These are phyloP conservation scores for Cucurbita ficifolia DNA, from an alignment of 306 rosid species.

Conservation along the genomic window DNA sequence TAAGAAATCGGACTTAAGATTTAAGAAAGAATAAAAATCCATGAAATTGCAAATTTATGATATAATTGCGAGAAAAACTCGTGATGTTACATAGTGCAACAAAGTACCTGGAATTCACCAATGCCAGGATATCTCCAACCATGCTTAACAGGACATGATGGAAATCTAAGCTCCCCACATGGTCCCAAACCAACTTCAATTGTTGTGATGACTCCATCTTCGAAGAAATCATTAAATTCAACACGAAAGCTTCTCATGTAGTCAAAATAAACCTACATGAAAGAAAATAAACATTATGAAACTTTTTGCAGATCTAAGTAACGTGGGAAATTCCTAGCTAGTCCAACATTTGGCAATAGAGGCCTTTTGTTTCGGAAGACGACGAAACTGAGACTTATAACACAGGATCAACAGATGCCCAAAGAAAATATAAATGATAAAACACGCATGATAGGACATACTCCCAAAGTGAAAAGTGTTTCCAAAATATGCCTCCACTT, in stretches of 20 bases:
- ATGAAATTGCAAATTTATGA: not conserved
- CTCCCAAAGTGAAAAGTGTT: not conserved
- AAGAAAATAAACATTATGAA: not conserved
- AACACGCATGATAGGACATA: not conserved
- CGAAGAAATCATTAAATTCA: slow-evolving; percentile 72
- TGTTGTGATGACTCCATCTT: slow-evolving; percentile 59
- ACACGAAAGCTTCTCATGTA: slow-evolving; percentile 97
- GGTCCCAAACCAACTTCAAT: slow-evolving; percentile 96
- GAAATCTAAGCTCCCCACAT: slow-evolving; percentile 87
- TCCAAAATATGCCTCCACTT: not conserved
- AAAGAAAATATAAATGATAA: not conserved
- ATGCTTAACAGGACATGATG: slow-evolving; percentile 90
- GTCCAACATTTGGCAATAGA: not conserved
- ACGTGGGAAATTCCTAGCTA: not conserved
- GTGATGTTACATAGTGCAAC: not conserved
- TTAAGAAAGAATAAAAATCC: not conserved
- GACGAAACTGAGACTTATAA: not conserved
- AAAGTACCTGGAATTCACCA: slow-evolving; percentile 92
- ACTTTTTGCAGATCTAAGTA: not conserved
- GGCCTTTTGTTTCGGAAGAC: not conserved
- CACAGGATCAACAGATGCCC: not conserved
- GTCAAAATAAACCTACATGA: slow-evolving; percentile 74
- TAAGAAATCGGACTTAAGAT: not conserved
- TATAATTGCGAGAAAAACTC: not conserved
- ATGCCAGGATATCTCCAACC: slow-evolving; percentile 99